Conservation (phyloP, 1,139 yeast genomes). For the Taphrina flavorubra region DNA sequence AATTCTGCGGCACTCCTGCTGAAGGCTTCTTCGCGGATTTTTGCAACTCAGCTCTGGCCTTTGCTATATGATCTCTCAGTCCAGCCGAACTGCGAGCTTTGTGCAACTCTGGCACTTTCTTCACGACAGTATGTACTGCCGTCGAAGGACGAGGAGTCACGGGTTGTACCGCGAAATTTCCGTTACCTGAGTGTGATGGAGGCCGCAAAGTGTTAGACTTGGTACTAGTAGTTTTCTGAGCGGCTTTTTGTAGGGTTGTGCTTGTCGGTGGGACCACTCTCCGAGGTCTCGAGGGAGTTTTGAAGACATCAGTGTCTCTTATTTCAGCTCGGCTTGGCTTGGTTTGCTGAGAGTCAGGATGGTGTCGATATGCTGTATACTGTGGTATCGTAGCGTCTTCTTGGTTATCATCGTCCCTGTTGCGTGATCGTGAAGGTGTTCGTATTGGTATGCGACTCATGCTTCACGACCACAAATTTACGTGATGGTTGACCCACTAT, state of each 20-base stretch:
- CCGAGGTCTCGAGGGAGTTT: constrained; percentile 14
- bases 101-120: constrained; percentile 11
- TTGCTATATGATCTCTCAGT: constrained; percentile 33
- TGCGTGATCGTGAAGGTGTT: constrained; percentile 16
- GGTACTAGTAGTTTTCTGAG: neutral
- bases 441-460: constrained; percentile 27
- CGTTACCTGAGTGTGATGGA: neutral
- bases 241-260: neutral
- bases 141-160: neutral
- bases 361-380: neutral
- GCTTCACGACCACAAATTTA: neutral
- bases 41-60: constrained; percentile 30
- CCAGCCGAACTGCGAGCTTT: constrained; percentile 18
- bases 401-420: neutral
- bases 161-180: neutral
- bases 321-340: neutral
- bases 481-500: neutral
- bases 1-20: neutral
- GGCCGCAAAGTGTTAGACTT: neutral
- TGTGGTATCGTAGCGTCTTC: neutral
- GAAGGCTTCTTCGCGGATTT: constrained; percentile 16
- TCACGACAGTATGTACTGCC: neutral
- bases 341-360: neutral
- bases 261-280: neutral
- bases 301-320: neutral